These are phyloP conservation scores for Phialophora expanda DNA, from an alignment of 2,329 filamentous ascomycete species.

Conservation along the genomic window DNA sequence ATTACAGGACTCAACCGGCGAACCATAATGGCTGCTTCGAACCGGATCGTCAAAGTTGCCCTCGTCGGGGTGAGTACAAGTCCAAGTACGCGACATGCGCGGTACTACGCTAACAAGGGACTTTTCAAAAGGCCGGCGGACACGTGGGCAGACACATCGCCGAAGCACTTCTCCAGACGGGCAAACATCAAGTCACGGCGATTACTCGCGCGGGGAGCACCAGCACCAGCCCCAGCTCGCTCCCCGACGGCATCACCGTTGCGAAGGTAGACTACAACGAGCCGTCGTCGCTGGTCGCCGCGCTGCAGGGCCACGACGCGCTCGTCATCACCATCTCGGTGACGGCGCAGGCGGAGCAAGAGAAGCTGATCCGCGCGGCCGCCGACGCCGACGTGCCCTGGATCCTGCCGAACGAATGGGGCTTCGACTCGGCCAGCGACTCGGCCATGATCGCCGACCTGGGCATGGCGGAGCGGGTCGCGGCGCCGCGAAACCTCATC, in stretches of 20 bases:
- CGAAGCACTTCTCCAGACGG: slow-evolving; percentile 51
- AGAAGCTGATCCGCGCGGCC: too few species aligned
- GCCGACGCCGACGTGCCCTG: too few species aligned
- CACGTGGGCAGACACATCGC: slow-evolving; percentile 35
- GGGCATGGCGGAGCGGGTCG: too few species aligned
- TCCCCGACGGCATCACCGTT: slow-evolving; percentile 50
- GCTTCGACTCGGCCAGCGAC: too few species aligned
- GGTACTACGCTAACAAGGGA: too few species aligned
- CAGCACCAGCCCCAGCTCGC: slow-evolving; percentile 42
- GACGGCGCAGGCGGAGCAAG: too few species aligned
- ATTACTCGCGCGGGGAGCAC: slow-evolving; percentile 55
- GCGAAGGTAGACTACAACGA: not conserved
- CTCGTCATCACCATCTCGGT: slow-evolving; percentile 41
- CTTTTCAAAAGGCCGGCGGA: not conserved
- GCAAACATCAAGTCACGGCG: slow-evolving; percentile 60
- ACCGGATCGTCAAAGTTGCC: not conserved
- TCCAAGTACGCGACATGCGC: too few species aligned
- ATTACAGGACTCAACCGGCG: not conserved
- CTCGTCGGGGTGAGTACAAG: slow-evolving; percentile 1
- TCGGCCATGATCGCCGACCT: too few species aligned
- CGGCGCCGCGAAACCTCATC: too few species aligned
- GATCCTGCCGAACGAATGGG: too few species aligned
- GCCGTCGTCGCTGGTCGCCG: slow-evolving; percentile 49
- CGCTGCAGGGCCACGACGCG: slow-evolving; percentile 61
- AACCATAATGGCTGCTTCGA: not conserved